Evolutionary conservation across 352 stramenopile species (phyloP).

Genomic region (Globisporangium perplexum): DNA sequence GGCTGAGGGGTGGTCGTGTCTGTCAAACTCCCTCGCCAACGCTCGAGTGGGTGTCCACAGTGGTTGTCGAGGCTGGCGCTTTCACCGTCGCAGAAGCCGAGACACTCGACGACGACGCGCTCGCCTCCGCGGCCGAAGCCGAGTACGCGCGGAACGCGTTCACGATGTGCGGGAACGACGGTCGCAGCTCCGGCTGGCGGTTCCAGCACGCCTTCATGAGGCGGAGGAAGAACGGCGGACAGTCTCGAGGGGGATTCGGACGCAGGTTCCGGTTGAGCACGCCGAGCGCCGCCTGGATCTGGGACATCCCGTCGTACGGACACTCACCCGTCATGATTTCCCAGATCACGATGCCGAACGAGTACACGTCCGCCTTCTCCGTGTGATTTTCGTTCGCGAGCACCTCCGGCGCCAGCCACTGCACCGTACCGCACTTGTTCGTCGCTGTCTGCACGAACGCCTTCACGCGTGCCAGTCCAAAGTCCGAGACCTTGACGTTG

Average conservation of each 20-base stretch:
- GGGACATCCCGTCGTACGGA: constrained; percentile 85
- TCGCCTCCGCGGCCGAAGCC: constrained; percentile 36
- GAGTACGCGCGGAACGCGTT: constrained; percentile 59
- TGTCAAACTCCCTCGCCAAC: no score
- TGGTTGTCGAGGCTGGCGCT: no score
- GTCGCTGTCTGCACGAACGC: constrained; percentile 56
- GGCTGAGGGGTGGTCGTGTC: no score
- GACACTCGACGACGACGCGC: constrained; percentile 24
- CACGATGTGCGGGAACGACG: constrained; percentile 63
- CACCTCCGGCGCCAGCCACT: constrained; percentile 11
- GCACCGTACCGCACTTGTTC: constrained; percentile 70
- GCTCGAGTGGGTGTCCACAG: no score
- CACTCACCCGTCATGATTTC: constrained; percentile 86
- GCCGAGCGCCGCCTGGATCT: constrained; percentile 67
- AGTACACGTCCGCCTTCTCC: constrained; percentile 89
- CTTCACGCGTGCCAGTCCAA: constrained; percentile 76
- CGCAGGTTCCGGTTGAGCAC: constrained; percentile 69
- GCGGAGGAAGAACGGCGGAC: constrained; percentile 56
- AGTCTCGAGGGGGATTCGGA: constrained; percentile 55
- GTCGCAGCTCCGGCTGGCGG: constrained; percentile 58
- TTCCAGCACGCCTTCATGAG: constrained; percentile 78
- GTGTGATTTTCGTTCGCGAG: constrained; percentile 86
- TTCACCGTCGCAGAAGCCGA: no score
- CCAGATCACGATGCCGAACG: constrained; percentile 89
- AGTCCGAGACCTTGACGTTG: constrained; percentile 84